Evolutionary conservation across 371 early-diverging fungal genomes (phyloP).

Genomic region (Circinella umbellata): DNA sequence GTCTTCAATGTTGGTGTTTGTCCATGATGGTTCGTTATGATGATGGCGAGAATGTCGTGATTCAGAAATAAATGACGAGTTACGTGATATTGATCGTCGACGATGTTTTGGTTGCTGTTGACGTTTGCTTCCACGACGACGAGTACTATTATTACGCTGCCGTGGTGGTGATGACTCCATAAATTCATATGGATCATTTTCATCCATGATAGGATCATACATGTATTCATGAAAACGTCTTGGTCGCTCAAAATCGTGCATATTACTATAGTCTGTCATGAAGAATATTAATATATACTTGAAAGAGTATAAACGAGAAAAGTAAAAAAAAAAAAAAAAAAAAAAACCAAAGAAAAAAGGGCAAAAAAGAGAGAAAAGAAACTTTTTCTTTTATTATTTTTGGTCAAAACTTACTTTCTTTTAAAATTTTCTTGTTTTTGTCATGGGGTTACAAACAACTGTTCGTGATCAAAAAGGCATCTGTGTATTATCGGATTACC

Average conservation of each 20-base stretch:
- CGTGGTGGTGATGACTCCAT: neutral
- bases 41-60: neutral
- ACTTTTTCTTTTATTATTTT: neutral
- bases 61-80: neutral
- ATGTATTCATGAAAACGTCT: constrained; percentile 1
- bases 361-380: neutral
- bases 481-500: constrained; percentile 3
- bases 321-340: neutral
- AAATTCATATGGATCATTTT: constrained; percentile 3
- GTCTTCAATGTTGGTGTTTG: neutral
- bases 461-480: neutral
- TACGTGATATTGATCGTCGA: constrained; percentile 3
- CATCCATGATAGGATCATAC: neutral
- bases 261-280: neutral
- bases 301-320: neutral
- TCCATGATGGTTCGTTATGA: neutral
- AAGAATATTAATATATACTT: neutral
- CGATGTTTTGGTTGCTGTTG: neutral
- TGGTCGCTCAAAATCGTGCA: neutral
- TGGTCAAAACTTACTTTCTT: neutral
- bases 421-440: constrained; percentile 8
- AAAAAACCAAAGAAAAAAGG: neutral
- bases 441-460: constrained; percentile 2
- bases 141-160: neutral
- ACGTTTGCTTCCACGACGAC: neutral